Evolutionary conservation across 257 asterid genomes (phyloP), one percentile per base, ranked within the genome.

Genomic region (Gentiana straminea): DNA sequence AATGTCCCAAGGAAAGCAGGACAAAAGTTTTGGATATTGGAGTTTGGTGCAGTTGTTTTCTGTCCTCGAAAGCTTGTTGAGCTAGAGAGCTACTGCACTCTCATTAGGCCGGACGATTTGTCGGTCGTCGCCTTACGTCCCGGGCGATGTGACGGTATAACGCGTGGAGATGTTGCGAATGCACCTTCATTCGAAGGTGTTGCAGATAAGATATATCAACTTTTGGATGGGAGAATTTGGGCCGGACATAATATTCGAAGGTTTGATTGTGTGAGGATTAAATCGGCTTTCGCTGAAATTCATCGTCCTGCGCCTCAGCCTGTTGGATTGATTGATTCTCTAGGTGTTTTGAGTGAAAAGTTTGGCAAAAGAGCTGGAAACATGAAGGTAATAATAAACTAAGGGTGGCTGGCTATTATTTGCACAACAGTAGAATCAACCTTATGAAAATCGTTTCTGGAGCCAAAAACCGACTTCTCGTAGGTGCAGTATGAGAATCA

Each of bases 321-420:
- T 3, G 72, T 66, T 51, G 97, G 94, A 50, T 68, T 86, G 0
- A 79, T 92, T 4, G 99, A 92, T 70, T 88, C 99, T 0, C 71
- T 92, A 64, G 84, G 83, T 48, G 70, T 92, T 34, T 75, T 88
- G 39, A 70, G 79, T 0, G 67, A 72, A 51, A 92, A 73, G 70
- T 92, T 92, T 68, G 97, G 99, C 2, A 83, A 64, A 71, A 75
- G 99, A 63, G 99, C 97, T 35, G 99, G 99, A 45, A 79, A 92
- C 66, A 92, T 92, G 99, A 92, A 92, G 96, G 98, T 91, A 60
- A 13, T 54, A 32, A n/a, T 32, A 35, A 37, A 8, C 32, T 49
- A 52, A 41, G 24, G 24, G 24, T 24, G 24, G 24, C 24, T 24
- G 24, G 24, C 24, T 15, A 15, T 15, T 15, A 15, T 15, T 15